Evolutionary conservation across 2,329 filamentous ascomycete genomes (phyloP), one percentile per base, ranked within the genome.

Genomic region (Trichoderma pleuroti): DNA sequence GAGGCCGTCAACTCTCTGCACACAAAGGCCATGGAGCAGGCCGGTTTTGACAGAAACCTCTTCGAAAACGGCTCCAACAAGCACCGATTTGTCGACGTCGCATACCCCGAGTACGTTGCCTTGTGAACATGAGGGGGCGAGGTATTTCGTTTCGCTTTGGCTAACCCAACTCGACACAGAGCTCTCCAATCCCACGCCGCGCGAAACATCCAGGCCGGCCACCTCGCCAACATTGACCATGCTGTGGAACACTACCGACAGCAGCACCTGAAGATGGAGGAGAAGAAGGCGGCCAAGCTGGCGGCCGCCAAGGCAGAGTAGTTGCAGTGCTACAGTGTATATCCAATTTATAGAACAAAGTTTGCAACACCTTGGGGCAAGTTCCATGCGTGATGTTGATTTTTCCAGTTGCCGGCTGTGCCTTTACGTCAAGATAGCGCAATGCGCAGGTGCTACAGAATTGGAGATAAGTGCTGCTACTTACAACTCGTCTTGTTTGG

Each of bases 161-260:
- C 61, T 70, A 32, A 69, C 30, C 5, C n/a, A 54, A 3, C 8
- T n/a, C 21, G 52, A 61, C 72, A 24, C 71, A 89, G 87, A 77
- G 79, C 84, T 26, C 78, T 89, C 68, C 79, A 84, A 74, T 81
- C 82, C n/a, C 83, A 86, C 72, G 84, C 84, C 24, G 81, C 82
- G 24, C 82, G 82, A 77, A 88, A 86, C 78, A 82, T 89, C 21
- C 85, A 85, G 30, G 87, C 87, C 32, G 87, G 87, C 52, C 85
- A 87, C 75, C 80, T 83, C 73, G 78, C 82, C 74, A 87, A 87
- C 78, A 78, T 90, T 60, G 86, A 88, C 77, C 81, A 86, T 74
- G 82, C 88, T 32, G 83, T 87, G 18, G 86, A 85, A 77, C 87
- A 89, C 80, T 89, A 87, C 81, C 81, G 81, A 75, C 82, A 86